Evolutionary conservation across 345 rosid species (phyloP), one percentile per base, ranked within the genome.

Genomic region (Limnanthes douglasii): DNA sequence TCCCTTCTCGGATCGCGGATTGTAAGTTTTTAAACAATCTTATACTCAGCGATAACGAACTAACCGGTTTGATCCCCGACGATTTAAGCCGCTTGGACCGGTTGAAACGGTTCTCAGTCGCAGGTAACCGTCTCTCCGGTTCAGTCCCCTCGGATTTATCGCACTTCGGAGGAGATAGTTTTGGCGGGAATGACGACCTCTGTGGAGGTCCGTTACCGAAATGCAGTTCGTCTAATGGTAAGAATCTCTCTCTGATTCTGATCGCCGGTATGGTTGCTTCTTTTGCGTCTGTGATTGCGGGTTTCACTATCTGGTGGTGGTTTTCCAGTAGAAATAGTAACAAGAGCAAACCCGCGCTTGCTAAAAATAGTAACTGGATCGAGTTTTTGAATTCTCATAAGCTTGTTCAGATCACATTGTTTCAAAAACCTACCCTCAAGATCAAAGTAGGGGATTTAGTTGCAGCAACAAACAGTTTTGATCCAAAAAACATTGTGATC

Each of bases 351-450:
- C 53, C 28, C 33, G 74, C 70, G 3, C 57, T 59, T 6, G 77
- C 69, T 6, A 72, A 74, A 18, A 76, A 68, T 37, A 46, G 66
- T 35, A 56, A 65, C 31, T 75, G 75, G 78, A 18, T 66, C 8
- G 70, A 62, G 49, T 31, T 66, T 31, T 40, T 74, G 43, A 50
- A 75, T 45, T 69, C 78, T 14, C 64, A 74, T 32, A 74, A 70
- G 68, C 78, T 75, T 50, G 70, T 68, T 38, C 76, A 75, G 37
- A 79, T 75, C 11, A 62, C 79, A 11, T 34, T 75, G 54, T 75
- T 75, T 44, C 76, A 75, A 46, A 75, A 71, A 43, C 79, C 79
- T 0, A 59, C 71, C 12, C 73, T 68, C 8, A 75, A 75, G 71
- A 35, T 75, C 41, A 75, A 60, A 21, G 31, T 75, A 37, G 60